A percentile compares a stretch with the other conserved stretches of the same genome.
Evolutionary conservation across 2,329 filamentous ascomycete species (phyloP).

Genomic region (Penicillium hesseltinei): DNA sequence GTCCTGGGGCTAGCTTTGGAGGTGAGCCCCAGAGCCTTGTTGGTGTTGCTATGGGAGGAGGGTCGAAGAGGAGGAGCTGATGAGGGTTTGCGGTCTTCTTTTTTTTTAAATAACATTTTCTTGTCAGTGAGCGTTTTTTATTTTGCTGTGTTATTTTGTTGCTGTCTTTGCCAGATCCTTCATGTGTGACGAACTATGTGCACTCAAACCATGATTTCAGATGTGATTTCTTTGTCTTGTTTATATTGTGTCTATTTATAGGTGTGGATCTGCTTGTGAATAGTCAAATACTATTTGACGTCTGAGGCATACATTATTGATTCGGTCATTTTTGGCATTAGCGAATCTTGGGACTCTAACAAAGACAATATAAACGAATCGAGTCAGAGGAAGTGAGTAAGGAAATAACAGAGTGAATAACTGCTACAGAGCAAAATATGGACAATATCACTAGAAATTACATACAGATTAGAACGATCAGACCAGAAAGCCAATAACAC

Average conservation of each 20-base stretch:
- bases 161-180: background rate
- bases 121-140: slow-evolving; percentile 6
- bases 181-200: background rate
- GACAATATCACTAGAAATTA: slow-evolving; percentile 8
- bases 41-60: slow-evolving; percentile 36
- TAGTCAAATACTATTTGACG: background rate
- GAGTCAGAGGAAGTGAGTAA: background rate
- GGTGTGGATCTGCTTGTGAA: background rate
- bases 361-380: background rate
- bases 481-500: slow-evolving; percentile 11
- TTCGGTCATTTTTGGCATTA: background rate
- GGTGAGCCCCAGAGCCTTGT: slow-evolving; percentile 38
- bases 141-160: background rate
- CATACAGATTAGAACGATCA: background rate
- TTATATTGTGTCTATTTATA: background rate
- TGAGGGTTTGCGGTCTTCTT: slow-evolving; percentile 5
- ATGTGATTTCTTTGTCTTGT: background rate
- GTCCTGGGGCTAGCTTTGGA: slow-evolving; percentile 23
- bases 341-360: background rate
- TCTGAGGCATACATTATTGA: background rate
- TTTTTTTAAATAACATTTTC: background rate
- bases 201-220: background rate
- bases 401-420: background rate
- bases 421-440: background rate
- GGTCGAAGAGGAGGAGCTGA: slow-evolving; percentile 26